Evolutionary conservation across 352 stramenopile species (phyloP), one percentile per base, ranked within the genome.

Genomic region (Pythium vanterpoolii): DNA sequence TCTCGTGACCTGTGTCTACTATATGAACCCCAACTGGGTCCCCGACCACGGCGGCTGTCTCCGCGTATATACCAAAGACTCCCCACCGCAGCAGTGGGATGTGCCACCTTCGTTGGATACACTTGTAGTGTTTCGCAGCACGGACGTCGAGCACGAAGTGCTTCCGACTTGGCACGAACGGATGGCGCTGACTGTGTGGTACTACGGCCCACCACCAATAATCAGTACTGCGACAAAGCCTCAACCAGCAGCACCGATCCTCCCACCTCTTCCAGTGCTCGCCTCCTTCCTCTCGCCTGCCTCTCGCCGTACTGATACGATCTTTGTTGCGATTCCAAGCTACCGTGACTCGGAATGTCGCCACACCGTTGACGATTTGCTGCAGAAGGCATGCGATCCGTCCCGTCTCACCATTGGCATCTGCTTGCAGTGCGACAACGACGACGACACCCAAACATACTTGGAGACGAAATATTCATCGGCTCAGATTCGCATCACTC

Each of bases 321-420:
- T 98, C 53, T 98, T 98, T 67, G 93, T 98, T 5, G 84, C 89
- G 1, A 96, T 98, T 45, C 88, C 95, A 30, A 95, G 86, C 59
- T 98, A 97, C 60, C 81, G 93, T 33, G 96, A 98, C 68, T 78
- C 83, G 11, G 92, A 98, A 72, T 93, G 78, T 24, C 77, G 70
- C 40, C 77, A 84, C 30, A 98, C 94, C 1, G 72, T 98, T 9
- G 65, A 83, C 56, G 74, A 93, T 60, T 66, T 93, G 26, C 31
- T 89, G 8, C 59, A 57, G 6, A 86, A 74, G 28, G 89, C 94
- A 16, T 49, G 60, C n/a, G 51, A 83, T 52, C 82, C 89, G 3
- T 58, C 60, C 5, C 76, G 90, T 31, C 68, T 98, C 45, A 81
- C 66, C 21, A 69, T 98, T 33, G 94, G 93, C 4, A 75, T 98